A percentile compares a stretch with the other conserved stretches of the same genome.
Evolutionary conservation across 306 rosid species (phyloP).

Genomic region (Begonia masoniana): DNA sequence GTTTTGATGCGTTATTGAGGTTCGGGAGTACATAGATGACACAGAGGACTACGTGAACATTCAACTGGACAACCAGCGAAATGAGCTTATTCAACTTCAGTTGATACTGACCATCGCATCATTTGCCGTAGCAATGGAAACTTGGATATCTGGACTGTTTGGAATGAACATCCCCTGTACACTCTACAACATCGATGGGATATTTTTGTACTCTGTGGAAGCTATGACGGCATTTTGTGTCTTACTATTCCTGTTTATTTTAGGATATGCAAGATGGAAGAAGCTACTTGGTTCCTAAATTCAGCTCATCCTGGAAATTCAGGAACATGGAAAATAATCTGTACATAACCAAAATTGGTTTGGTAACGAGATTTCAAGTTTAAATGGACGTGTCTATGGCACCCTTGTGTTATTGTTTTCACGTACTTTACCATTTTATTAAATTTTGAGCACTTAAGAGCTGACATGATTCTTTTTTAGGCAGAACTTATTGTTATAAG

Average conservation of each 20-base stretch:
- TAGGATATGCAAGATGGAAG: conserved; percentile 86
- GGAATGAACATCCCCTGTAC: conserved; percentile 86
- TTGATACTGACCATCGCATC: conserved; percentile 85
- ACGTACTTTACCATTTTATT: too few relatives aligned
- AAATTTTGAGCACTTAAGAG: too few relatives aligned
- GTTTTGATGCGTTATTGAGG: conserved; percentile 29
- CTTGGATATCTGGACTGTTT: conserved; percentile 55
- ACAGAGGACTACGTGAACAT: conserved; percentile 95
- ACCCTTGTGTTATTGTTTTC: too few relatives aligned
- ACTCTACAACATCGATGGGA: conserved; percentile 8
- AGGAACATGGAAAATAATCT: too few relatives aligned
- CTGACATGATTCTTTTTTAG: too few relatives aligned
- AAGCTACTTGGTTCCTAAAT: conserved; percentile 72
- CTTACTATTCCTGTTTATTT: conserved; percentile 47
- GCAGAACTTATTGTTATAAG: too few relatives aligned
- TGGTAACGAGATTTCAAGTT: too few relatives aligned
- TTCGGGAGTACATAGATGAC: conserved; percentile 91
- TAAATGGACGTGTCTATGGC: too few relatives aligned
- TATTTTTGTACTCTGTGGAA: conserved; percentile 46
- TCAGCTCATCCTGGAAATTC: neutral
- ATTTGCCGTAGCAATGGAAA: conserved; percentile 66
- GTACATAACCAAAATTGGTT: too few relatives aligned
- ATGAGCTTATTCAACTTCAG: conserved; percentile 95
- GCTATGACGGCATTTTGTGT: conserved; percentile 24
- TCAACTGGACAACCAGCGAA: conserved; percentile 93